Evolutionary conservation across 495 filamentous ascomycete species (phyloP).

Genomic region (Aspergillus diversus): DNA sequence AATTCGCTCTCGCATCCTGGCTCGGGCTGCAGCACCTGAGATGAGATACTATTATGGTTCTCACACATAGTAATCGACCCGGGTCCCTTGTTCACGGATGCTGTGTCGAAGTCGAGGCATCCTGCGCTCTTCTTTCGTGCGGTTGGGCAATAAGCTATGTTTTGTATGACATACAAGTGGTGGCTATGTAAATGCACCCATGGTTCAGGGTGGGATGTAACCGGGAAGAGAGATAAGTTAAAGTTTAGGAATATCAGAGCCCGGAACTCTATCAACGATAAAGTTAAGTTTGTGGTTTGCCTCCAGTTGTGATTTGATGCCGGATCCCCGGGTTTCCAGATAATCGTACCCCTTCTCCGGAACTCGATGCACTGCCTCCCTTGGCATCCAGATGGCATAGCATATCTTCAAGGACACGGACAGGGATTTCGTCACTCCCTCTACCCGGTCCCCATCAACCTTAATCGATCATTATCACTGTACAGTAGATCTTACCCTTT

Average conservation of each 20-base stretch:
- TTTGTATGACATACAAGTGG: no score
- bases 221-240: no score
- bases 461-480: no score
- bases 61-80: background rate
- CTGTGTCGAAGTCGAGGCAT: background rate
- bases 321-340: background rate
- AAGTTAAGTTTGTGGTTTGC: background rate
- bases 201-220: no score
- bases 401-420: no score
- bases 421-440: no score
- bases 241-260: no score
- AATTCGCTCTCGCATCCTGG: constrained; percentile 66
- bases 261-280: background rate
- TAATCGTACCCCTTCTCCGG: background rate
- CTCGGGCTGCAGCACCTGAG: constrained; percentile 68
- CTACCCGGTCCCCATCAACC: no score
- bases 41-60: background rate
- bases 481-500: no score
- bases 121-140: no score
- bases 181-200: no score
- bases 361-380: background rate
- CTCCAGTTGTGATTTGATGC: background rate
- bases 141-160: no score
- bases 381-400: constrained; percentile 22
- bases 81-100: background rate